Evolutionary conservation across 495 filamentous ascomycete species (phyloP).

Genomic region (Staphylotrichum tortipilum): DNA sequence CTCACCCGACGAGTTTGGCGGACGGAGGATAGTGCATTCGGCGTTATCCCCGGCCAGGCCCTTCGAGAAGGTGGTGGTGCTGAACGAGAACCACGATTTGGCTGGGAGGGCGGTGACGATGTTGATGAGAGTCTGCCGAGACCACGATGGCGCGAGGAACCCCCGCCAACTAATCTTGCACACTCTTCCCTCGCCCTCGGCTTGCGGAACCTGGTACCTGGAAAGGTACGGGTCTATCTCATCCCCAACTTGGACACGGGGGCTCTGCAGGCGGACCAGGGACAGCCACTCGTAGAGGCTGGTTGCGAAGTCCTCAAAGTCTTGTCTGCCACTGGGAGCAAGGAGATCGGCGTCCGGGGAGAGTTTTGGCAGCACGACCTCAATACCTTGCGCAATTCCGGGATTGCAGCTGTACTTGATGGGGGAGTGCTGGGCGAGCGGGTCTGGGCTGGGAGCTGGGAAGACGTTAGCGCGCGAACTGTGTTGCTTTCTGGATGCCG

Average conservation of each 20-base stretch:
- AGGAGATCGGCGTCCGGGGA: conserved; percentile 32
- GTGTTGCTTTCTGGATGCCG: background rate
- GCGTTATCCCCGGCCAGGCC: conserved; percentile 33
- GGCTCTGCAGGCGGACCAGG: conserved; percentile 60
- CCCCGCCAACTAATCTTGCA: conserved; percentile 48
- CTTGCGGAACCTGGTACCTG: conserved; percentile 62
- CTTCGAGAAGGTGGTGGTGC: conserved; percentile 37
- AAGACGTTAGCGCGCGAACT: conserved; percentile 8
- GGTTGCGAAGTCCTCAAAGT: conserved; percentile 52
- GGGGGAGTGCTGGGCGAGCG: conserved; percentile 48
- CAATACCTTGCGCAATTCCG: conserved; percentile 22
- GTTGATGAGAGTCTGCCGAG: conserved; percentile 31
- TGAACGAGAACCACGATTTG: conserved; percentile 43
- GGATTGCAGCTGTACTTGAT: conserved; percentile 35
- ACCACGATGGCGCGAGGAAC: conserved; percentile 42
- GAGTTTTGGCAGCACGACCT: conserved; percentile 43
- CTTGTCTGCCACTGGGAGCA: conserved; percentile 26
- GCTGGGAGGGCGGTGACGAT: conserved; percentile 31
- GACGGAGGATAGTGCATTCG: conserved; percentile 40
- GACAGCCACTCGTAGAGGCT: conserved; percentile 80
- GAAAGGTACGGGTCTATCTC: conserved; percentile 71
- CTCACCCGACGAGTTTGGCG: conserved; percentile 36
- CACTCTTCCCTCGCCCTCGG: conserved; percentile 24
- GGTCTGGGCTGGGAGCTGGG: conserved; percentile 37
- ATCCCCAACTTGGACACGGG: conserved; percentile 59